These are phyloP conservation scores for Carex cristatella DNA, from an alignment of 176 grass and related monocot species.

Conservation along the genomic window DNA sequence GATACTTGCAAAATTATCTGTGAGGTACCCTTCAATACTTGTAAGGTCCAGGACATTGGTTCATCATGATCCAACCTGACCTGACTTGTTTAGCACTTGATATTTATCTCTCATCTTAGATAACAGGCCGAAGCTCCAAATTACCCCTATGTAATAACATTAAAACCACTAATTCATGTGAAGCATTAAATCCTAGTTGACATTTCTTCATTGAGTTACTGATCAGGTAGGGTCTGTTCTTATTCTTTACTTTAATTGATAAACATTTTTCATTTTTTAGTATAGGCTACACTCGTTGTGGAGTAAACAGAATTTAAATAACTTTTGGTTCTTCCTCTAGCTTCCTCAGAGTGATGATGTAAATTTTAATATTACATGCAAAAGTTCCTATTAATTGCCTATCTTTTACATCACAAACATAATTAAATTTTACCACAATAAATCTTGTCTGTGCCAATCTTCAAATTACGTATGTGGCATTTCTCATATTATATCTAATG, in stretches of 20 bases:
- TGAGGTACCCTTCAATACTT: conserved; percentile 49
- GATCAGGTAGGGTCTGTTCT: neutral
- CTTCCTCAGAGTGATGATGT: neutral
- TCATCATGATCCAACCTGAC: neutral
- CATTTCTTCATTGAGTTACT: neutral
- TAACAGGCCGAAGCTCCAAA: neutral
- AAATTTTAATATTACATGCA: neutral
- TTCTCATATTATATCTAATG: neutral
- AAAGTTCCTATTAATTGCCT: neutral
- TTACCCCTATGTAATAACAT: neutral
- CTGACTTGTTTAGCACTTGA: neutral
- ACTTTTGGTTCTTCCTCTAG: neutral
- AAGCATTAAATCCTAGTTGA: neutral
- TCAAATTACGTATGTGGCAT: neutral
- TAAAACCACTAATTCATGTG: neutral
- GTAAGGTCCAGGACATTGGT: neutral
- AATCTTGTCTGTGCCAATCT: neutral
- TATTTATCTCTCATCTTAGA: neutral
- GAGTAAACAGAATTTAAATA: neutral
- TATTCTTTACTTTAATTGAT: neutral
- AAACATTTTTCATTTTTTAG: neutral
- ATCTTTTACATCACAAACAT: neutral
- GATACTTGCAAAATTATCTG: conserved; percentile 93
- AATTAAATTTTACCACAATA: too few relatives aligned
- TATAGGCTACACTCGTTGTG: neutral